These are phyloP conservation scores for Porpolomopsis calyptriformis DNA, from an alignment of 768 basidiomycete species.

Conservation along the genomic window DNA sequence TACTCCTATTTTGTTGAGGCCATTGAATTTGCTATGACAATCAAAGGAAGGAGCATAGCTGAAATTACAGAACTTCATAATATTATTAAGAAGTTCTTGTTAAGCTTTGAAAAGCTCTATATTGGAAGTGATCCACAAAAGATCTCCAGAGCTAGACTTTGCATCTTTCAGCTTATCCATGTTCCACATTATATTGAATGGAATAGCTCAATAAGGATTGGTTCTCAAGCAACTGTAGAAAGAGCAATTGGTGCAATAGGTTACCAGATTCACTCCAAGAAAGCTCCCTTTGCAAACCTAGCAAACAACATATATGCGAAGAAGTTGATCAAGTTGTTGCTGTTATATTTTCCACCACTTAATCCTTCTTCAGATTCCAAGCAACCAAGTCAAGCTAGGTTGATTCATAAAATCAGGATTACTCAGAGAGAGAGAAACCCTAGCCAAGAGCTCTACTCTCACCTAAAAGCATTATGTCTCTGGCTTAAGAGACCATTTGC, in stretches of 20 bases:
- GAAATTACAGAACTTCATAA: conserved; percentile 15
- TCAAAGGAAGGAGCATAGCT: conserved; percentile 8
- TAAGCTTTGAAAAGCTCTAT: conserved; percentile 18
- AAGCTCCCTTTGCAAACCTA: conserved; percentile 23
- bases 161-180: too few species aligned
- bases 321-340: conserved; percentile 14
- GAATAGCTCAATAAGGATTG: conserved; percentile 24
- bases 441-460: neutral
- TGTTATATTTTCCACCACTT: conserved; percentile 15
- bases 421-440: neutral
- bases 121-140: conserved; percentile 18
- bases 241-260: too few species aligned
- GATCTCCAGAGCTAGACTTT: conserved; percentile 17
- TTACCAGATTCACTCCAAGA: conserved; percentile 21
- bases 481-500: conserved; percentile 6
- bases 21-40: conserved; percentile 24
- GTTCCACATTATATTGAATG: conserved; percentile 23
- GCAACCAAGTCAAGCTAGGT: neutral
- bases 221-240: conserved; percentile 26
- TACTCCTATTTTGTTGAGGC: conserved; percentile 17
- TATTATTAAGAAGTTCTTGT: conserved; percentile 17
- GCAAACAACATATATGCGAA: conserved; percentile 17
- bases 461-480: conserved; percentile 7
- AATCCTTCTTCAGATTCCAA: too few species aligned
- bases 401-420: neutral